Evolutionary conservation across 345 rosid species (phyloP), one percentile per base, ranked within the genome.

Genomic region (Eutrema heterophyllum): DNA sequence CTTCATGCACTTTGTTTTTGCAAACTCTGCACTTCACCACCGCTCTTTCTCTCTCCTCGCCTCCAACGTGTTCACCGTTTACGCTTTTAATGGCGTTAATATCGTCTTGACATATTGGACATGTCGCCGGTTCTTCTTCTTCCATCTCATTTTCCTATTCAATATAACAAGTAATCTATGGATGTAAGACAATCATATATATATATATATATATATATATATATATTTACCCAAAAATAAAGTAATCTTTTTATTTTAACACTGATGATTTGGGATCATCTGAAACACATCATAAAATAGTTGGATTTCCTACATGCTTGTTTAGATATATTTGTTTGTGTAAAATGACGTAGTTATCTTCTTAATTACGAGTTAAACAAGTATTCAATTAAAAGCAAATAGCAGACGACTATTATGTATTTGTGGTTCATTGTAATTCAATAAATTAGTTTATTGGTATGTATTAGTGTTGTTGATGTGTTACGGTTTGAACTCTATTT

Each of bases 71-170:
- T 43, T 57, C 64, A 15, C 38, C 24, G 30, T 66, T 52, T 36
- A 18, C 1, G 21, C 2, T 18, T 44, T 76, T 54, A 3, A 2
- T 60, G 18, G 5, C 7, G 46, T 39, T 61, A 3, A 91, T 84
- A 64, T 89, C 90, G 7, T 94, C 98, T 5, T 88, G 79, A 73
- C 97, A 94, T 44, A 91, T 62, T 5, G 96, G 97, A 67, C 96
- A 94, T 21, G 63, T 46, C 9, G 72, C 52, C 12, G 80, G 62
- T 38, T 35, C 86, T 59, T 53, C 90, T 84, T 53, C 90, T 84
- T 79, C 85, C 78, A 0, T 72, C 51, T 56, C 75, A 13, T 33
- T 49, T 64, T 55, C 71, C 66, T 54, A 32, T 52, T 13, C 64
- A 45, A 0, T 14, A 1, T 18, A n/a, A 33, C 2, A 38, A 30